Evolutionary conservation across 2,329 filamentous ascomycete species (phyloP).

Genomic region (Talaromyces atroroseus): DNA sequence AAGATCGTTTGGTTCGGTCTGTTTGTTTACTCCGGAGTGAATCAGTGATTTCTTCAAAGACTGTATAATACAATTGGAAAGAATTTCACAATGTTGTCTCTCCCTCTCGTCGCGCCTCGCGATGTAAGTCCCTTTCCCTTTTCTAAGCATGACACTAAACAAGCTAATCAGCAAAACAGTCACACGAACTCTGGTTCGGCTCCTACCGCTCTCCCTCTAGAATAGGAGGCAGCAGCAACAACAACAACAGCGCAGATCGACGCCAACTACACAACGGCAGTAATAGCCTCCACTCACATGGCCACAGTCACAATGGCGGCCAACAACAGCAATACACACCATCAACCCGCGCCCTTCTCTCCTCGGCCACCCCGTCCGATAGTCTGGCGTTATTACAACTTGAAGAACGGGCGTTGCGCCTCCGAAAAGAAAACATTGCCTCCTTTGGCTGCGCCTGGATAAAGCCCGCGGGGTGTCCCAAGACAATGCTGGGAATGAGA

Average conservation of each 20-base stretch:
- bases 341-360: conserved; percentile 29
- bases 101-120: conserved; percentile 9
- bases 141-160: not conserved
- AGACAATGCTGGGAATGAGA: conserved; percentile 82
- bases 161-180: conserved; percentile 40
- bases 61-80: conserved; percentile 15
- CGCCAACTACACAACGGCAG: conserved; percentile 8
- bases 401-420: conserved; percentile 71
- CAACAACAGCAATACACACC: not conserved
- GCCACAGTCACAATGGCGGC: not conserved
- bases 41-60: no score
- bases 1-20: no score
- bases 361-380: conserved; percentile 50
- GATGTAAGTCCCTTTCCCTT: conserved; percentile 12
- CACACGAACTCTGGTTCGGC: conserved; percentile 68
- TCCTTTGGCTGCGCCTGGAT: conserved; percentile 90
- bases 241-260: conserved; percentile 5
- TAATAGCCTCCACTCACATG: not conserved
- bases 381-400: conserved; percentile 63
- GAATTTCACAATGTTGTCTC: conserved; percentile 27
- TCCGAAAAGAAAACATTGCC: conserved; percentile 73
- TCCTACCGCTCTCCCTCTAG: conserved; percentile 50
- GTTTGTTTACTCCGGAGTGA: no score
- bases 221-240: conserved; percentile 8
- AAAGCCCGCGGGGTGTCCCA: conserved; percentile 76